Percentiles rank a stretch among this genome's conserved stretches.
These are phyloP conservation scores for Tricholoma hemisulphureum DNA, from an alignment of 768 basidiomycete genomes.

Conservation along the genomic window DNA sequence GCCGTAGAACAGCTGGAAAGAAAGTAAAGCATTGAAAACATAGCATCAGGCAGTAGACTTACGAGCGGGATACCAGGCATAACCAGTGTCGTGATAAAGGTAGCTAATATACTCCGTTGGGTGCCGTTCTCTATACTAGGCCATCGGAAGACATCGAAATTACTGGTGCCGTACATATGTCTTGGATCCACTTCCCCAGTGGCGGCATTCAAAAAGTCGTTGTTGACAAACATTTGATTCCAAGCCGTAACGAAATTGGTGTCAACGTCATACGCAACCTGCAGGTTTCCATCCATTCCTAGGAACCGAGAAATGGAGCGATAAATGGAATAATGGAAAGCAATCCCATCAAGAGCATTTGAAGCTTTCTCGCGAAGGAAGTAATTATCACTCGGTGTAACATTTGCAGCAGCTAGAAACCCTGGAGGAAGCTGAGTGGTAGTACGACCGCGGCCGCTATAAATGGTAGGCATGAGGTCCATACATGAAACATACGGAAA, in stretches of 20 bases:
- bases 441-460: conserved; percentile 85
- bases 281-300: conserved; percentile 94
- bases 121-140: conserved; percentile 85
- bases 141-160: conserved; percentile 96
- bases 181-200: conserved; percentile 70
- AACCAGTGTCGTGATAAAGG: conserved; percentile 75
- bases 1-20: conserved; percentile 73
- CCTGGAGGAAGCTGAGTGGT: conserved; percentile 65
- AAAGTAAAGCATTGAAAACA: conserved; percentile 5
- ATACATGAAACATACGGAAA: neutral
- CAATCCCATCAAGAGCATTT: conserved; percentile 72
- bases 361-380: conserved; percentile 70
- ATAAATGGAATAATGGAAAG: conserved; percentile 95
- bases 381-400: conserved; percentile 59
- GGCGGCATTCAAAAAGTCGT: conserved; percentile 79
- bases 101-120: conserved; percentile 68
- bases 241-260: conserved; percentile 85
- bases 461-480: neutral
- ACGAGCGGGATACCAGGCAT: conserved; percentile 88
- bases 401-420: conserved; percentile 66
- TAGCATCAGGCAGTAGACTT: conserved; percentile 18
- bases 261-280: conserved; percentile 83
- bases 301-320: conserved; percentile 83
- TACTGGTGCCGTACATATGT: conserved; percentile 91
- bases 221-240: conserved; percentile 87